A percentile compares a stretch with the other conserved stretches of the same genome.
Conservation (phyloP, 1,139 yeast species). For the Magnusiomyces suaveolens region DNA sequence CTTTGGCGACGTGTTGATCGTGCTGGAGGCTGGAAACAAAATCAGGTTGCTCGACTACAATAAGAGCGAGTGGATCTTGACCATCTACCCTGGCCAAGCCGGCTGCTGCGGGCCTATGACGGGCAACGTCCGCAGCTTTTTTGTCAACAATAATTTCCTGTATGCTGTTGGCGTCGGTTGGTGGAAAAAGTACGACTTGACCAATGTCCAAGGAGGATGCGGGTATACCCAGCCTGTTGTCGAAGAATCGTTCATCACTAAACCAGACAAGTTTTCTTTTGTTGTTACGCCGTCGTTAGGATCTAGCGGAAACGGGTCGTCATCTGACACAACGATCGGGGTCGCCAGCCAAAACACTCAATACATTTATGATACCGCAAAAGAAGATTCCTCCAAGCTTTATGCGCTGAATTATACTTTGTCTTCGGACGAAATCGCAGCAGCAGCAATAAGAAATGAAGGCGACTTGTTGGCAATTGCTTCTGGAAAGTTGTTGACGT, state of each 20-base stretch:
- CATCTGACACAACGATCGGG: slow-evolving; percentile 2
- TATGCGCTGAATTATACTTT: slow-evolving; percentile 5
- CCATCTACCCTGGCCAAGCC: slow-evolving; percentile 27
- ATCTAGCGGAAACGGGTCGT: neutral
- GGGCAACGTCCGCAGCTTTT: slow-evolving; percentile 23
- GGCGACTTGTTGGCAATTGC: slow-evolving; percentile 14
- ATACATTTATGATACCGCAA: slow-evolving; percentile 9
- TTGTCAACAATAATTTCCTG: slow-evolving; percentile 22
- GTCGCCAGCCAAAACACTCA: slow-evolving; percentile 3
- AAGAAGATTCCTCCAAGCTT: neutral
- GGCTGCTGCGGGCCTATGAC: slow-evolving; percentile 18
- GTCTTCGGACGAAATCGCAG: slow-evolving; percentile 12
- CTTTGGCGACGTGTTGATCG: slow-evolving; percentile 28
- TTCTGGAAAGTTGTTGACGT: slow-evolving; percentile 10
- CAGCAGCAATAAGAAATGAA: slow-evolving; percentile 8
- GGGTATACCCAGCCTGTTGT: slow-evolving; percentile 23
- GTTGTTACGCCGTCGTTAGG: slow-evolving; percentile 1
- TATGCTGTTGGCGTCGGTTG: slow-evolving; percentile 32
- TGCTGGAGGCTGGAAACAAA: slow-evolving; percentile 29
- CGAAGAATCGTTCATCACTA: slow-evolving; percentile 15
- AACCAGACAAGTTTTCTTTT: slow-evolving; percentile 1
- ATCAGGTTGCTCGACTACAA: slow-evolving; percentile 31
- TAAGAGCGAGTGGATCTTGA: slow-evolving; percentile 26
- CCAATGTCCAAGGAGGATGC: slow-evolving; percentile 22
- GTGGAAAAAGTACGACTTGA: slow-evolving; percentile 29